Percentiles rank a stretch among this genome's conserved stretches.
Evolutionary conservation across 1,284 basidiomycete genomes (phyloP).

Genomic region (Leccinum pseudoinsigne): DNA sequence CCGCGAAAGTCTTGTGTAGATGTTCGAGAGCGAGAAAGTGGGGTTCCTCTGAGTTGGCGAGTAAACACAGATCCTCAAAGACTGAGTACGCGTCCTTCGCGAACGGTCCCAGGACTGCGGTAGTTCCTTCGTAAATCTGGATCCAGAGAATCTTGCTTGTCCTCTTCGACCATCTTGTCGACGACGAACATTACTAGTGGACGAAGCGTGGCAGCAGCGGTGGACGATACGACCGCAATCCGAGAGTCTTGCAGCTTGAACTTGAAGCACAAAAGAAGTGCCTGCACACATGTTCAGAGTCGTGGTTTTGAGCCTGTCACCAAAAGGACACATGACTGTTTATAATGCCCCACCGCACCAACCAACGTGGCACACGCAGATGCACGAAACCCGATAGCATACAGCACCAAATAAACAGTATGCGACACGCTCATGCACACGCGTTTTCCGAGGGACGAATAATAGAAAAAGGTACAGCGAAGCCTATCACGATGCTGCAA

Average conservation of each 20-base stretch:
- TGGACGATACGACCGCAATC: constrained; percentile 95
- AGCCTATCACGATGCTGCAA: too few species aligned
- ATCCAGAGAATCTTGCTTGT: constrained; percentile 46
- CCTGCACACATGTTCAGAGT: constrained; percentile 43
- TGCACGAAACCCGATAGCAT: too few species aligned
- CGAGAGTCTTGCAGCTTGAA: constrained; percentile 81
- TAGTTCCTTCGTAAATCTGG: constrained; percentile 49
- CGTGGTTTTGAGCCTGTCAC: background rate
- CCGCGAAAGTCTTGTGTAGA: constrained; percentile 90
- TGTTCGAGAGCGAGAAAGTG: constrained; percentile 83
- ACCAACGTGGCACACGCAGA: too few species aligned
- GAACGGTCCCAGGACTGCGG: constrained; percentile 69
- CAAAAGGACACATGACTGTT: too few species aligned
- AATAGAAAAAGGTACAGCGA: too few species aligned
- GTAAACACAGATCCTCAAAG: constrained; percentile 83
- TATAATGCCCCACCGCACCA: too few species aligned
- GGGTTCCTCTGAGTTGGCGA: constrained; percentile 83
- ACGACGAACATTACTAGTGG: constrained; percentile 98
- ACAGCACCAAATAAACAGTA: too few species aligned
- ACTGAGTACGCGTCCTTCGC: constrained; percentile 87
- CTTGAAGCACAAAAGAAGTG: constrained; percentile 90
- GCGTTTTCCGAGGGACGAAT: too few species aligned
- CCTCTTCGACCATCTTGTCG: constrained; percentile 89
- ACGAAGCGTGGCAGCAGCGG: constrained; percentile 93
- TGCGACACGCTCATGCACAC: too few species aligned